Evolutionary conservation across 768 basidiomycete genomes (phyloP), one percentile per base, ranked within the genome.

Genomic region (Tephrocybe sp.): DNA sequence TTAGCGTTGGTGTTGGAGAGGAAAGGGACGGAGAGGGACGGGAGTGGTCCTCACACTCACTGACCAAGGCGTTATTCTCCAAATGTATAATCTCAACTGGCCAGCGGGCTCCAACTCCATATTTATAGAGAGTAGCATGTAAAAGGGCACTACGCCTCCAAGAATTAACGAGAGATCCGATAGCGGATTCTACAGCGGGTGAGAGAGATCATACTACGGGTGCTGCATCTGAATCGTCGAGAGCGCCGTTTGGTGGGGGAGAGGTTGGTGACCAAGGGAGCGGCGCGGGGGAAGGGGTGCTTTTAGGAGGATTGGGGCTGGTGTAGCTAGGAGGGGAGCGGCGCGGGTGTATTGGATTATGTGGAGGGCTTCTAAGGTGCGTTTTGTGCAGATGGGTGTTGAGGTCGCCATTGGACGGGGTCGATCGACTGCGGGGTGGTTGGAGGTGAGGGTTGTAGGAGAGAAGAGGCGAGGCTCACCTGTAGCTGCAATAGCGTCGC

Each of bases 301-400:
- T 19, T 38, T 18, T 6, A 38, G 37, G 18, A 71, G 69, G 24
- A 61, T 61, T 55, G 57, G 45, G 4, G 62, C 50, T 25, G 29
- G n/a, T 46, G 73, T 66, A 30, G 64, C 44, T 8, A 70, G 57
- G 3, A 73, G 64, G 21, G 62, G 50, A 24, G 68, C 55, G 13
- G 75, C 62, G n/a, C n/a, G n/a, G n/a, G n/a, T n/a, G 39, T 66
- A 66, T 24, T 77, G 52, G 47, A 84, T 76, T 62, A 94, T 82
- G 69, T 85, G 81, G 15, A 94, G 80, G 29, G 78, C 81, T 69
- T 91, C 92, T 79, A 91, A 91, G 67, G 94, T 94, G 57, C 91
- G 84, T 68, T 93, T 94, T 75, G 91, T 91, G 66, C 90, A 85
- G 50, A 90, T 76, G 49, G 85, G 80, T 25, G 47, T 42, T 3